A percentile compares a stretch with the other conserved stretches of the same genome.
Evolutionary conservation across 192 early-diverging fungal genomes (phyloP).

Genomic region (Mortierella hygrophila): DNA sequence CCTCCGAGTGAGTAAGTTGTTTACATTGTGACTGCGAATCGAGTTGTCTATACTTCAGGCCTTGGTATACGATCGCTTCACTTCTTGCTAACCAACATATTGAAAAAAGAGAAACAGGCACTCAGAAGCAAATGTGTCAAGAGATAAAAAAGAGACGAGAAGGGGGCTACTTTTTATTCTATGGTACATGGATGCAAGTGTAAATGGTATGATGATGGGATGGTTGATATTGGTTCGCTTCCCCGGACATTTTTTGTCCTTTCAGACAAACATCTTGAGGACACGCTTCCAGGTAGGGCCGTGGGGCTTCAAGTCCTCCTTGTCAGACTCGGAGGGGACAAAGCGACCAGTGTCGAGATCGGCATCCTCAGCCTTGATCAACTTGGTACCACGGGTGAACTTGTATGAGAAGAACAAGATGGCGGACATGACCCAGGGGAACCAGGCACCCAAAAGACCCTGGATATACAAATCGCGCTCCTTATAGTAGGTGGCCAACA

Average conservation of each 20-base stretch:
- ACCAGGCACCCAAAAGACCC: constrained; percentile 45
- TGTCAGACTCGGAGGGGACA: constrained; percentile 49
- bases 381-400: constrained; percentile 53
- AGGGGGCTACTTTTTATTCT: neutral
- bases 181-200: constrained; percentile 2
- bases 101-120: neutral
- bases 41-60: neutral
- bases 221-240: neutral
- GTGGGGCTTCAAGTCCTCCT: constrained; percentile 27
- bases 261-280: constrained; percentile 27
- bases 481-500: neutral
- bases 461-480: constrained; percentile 12
- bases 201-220: neutral
- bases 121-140: neutral
- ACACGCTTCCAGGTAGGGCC: constrained; percentile 39
- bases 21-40: constrained; percentile 4
- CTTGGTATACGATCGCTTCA: too few species aligned
- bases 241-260: neutral
- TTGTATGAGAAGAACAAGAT: constrained; percentile 71
- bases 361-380: constrained; percentile 68
- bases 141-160: neutral
- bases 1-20: neutral
- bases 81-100: too few species aligned
- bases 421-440: constrained; percentile 41
- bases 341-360: constrained; percentile 71